These are phyloP conservation scores for Ceratocystis ficicola DNA, from an alignment of 2,329 filamentous ascomycete species.

Conservation along the genomic window DNA sequence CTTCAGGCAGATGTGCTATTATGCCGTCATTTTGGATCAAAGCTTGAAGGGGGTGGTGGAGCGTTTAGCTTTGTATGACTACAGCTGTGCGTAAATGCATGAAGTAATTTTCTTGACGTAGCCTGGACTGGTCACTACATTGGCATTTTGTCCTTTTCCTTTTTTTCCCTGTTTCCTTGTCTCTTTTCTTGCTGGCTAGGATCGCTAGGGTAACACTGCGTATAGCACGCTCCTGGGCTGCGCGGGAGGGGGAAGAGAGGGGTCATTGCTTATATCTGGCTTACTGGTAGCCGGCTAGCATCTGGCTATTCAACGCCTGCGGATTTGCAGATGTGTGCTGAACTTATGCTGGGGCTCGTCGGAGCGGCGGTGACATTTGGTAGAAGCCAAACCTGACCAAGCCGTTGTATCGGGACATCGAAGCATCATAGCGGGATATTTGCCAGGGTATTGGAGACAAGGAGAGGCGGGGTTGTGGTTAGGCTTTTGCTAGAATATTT, in stretches of 20 bases:
- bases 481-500: too few species aligned
- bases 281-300: neutral
- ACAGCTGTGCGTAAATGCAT: too few species aligned
- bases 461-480: too few species aligned
- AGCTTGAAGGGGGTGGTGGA: too few species aligned
- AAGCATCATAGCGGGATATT: neutral
- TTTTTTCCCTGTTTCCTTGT: too few species aligned
- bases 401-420: neutral
- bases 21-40: too few species aligned
- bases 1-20: neutral
- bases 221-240: neutral
- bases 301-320: too few species aligned
- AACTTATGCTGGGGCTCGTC: neutral
- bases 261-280: neutral
- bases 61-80: too few species aligned
- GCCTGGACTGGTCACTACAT: neutral
- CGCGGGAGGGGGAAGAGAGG: too few species aligned
- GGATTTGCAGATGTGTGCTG: neutral
- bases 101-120: too few species aligned
- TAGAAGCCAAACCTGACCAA: neutral
- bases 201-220: conserved; percentile 1
- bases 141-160: neutral
- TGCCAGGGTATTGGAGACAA: too few species aligned
- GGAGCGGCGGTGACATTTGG: neutral
- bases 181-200: neutral